Conservation (phyloP, 805 yeast species). For the Wickerhamomyces chambardii region DNA sequence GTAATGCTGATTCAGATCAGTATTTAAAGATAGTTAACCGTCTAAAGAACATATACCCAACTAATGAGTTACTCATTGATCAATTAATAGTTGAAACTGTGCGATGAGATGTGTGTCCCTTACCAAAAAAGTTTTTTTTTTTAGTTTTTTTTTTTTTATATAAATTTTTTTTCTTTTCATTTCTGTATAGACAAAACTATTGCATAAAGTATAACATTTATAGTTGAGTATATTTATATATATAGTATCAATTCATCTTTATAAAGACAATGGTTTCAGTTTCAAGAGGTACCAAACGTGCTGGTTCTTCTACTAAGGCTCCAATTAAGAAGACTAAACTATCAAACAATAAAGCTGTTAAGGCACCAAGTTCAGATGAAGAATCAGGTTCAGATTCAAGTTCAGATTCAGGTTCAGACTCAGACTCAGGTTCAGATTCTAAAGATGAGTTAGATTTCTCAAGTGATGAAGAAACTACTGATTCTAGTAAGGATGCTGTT, state of each 20-base stretch:
- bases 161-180: background rate
- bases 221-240: background rate
- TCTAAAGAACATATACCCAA: conserved; percentile 2
- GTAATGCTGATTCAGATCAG: conserved; percentile 7
- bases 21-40: conserved; percentile 5
- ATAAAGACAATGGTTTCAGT: conserved; percentile 14
- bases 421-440: conserved; percentile 4
- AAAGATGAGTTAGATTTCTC: conserved; percentile 13
- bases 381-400: conserved; percentile 11
- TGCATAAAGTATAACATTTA: no score
- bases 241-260: no score
- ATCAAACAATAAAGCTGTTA: conserved; percentile 14
- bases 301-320: conserved; percentile 2
- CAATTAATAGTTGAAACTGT: conserved; percentile 14
- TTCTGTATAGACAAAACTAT: no score
- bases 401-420: no score
- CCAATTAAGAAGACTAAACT: conserved; percentile 12
- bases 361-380: conserved; percentile 21
- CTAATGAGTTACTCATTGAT: conserved; percentile 11
- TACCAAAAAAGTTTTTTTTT: conserved; percentile 2
- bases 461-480: conserved; percentile 21
- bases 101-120: background rate
- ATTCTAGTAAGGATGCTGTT: conserved; percentile 1
- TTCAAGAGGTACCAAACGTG: conserved; percentile 15
- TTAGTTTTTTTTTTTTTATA: conserved; percentile 1